These are phyloP conservation scores for Lagerstroemia speciosa DNA, from an alignment of 345 rosid species.

Conservation along the genomic window DNA sequence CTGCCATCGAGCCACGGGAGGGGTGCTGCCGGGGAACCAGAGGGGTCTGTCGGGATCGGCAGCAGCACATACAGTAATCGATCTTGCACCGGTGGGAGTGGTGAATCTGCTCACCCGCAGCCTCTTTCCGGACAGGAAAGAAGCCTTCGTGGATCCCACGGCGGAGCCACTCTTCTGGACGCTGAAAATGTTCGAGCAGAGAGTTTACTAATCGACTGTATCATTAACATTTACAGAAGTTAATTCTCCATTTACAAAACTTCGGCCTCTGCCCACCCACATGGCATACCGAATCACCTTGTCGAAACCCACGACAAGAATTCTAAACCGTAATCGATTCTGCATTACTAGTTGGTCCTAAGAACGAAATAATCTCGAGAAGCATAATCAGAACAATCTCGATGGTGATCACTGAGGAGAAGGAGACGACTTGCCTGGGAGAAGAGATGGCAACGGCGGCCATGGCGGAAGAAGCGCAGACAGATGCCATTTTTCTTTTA, in stretches of 20 bases:
- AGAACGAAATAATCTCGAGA: too few relatives aligned
- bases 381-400: too few relatives aligned
- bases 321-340: too few relatives aligned
- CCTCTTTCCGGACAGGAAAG: conserved; percentile 68
- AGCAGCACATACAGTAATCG: conserved; percentile 35
- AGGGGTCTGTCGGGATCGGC: conserved; percentile 87
- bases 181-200: conserved; percentile 17
- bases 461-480: conserved; percentile 82
- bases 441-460: conserved; percentile 57
- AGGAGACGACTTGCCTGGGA: conserved; percentile 43
- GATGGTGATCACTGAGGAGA: background rate
- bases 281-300: background rate
- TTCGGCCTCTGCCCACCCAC: too few relatives aligned
- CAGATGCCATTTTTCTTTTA: conserved; percentile 48
- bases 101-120: conserved; percentile 36
- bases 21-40: conserved; percentile 98
- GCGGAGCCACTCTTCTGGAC: conserved; percentile 46
- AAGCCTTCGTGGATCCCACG: conserved; percentile 38
- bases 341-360: too few relatives aligned
- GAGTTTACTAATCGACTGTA: too few relatives aligned
- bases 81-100: conserved; percentile 23
- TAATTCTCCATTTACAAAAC: background rate
- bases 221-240: background rate
- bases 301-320: too few relatives aligned
- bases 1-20: conserved; percentile 98